Conservation (phyloP, 345 rosid species). For the Gossypium arboreum region DNA sequence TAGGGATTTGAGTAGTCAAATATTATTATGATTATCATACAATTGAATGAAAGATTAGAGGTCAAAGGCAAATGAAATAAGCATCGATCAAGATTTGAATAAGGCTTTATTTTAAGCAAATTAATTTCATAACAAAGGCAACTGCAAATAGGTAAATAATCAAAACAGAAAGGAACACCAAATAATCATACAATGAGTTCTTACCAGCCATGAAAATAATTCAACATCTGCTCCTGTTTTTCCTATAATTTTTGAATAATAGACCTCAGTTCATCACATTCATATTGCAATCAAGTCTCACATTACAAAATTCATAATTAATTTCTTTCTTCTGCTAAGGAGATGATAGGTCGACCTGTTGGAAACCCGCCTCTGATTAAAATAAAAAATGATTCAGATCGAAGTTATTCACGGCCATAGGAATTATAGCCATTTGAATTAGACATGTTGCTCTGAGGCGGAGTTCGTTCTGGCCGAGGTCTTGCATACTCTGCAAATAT, state of each 20-base stretch:
- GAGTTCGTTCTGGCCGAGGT: slow-evolving; percentile 40
- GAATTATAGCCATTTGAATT: slow-evolving; percentile 25
- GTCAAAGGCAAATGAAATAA: background rate
- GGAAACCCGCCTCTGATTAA: background rate
- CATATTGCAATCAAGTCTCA: background rate
- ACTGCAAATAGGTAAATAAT: too few species aligned
- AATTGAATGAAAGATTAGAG: too few species aligned
- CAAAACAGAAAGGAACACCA: background rate
- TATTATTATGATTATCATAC: too few species aligned
- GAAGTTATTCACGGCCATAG: slow-evolving; percentile 27
- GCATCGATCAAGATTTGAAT: background rate
- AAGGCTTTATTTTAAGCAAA: too few species aligned
- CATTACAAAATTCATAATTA: background rate
- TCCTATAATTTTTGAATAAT: background rate
- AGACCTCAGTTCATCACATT: background rate
- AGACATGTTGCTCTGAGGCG: slow-evolving; percentile 31
- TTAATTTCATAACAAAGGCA: too few species aligned
- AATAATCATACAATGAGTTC: background rate
- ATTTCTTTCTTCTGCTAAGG: background rate
- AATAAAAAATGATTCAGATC: background rate
- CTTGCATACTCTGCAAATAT: slow-evolving; percentile 74
- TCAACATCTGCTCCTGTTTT: background rate
- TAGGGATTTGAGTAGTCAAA: too few species aligned
- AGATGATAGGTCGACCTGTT: background rate
- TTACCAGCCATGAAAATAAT: background rate